Conservation (phyloP, 192 early-diverging fungal genomes). For the Radiomyces spectabilis region DNA sequence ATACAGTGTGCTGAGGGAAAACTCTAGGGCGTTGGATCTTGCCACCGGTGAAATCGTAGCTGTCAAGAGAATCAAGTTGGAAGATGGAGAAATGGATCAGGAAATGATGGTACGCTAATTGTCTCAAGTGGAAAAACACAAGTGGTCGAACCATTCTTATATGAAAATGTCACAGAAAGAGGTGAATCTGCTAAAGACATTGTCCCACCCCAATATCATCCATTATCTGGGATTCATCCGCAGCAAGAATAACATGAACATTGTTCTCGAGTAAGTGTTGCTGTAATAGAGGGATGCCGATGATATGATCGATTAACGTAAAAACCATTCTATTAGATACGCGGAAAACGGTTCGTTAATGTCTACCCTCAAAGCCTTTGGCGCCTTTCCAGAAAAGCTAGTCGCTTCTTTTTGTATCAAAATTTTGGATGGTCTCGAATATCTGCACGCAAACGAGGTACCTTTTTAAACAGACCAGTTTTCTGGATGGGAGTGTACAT, state of each 20-base stretch:
- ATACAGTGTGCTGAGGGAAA: background rate
- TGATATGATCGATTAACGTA: background rate
- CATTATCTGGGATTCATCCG: constrained; percentile 79
- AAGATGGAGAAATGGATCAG: constrained; percentile 56
- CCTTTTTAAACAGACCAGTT: too few species aligned
- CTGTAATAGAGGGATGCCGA: too few species aligned
- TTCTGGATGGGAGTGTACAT: too few species aligned
- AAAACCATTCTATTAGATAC: constrained; percentile 24
- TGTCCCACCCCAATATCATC: constrained; percentile 78
- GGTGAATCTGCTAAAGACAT: constrained; percentile 78
- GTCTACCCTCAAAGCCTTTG: constrained; percentile 82
- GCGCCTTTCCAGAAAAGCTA: constrained; percentile 83
- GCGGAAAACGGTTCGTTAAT: constrained; percentile 91
- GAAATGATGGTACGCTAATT: constrained; percentile 72
- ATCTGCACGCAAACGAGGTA: constrained; percentile 81
- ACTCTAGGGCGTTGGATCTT: constrained; percentile 66
- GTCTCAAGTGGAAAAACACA: too few species aligned
- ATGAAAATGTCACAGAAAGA: constrained; percentile 59
- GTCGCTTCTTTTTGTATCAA: constrained; percentile 81
- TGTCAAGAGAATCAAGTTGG: constrained; percentile 78
- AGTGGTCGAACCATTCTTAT: too few species aligned
- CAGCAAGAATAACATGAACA: constrained; percentile 63
- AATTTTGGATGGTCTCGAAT: constrained; percentile 84
- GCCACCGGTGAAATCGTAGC: constrained; percentile 79
- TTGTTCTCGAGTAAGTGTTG: constrained; percentile 67